These are phyloP conservation scores for Thielaviopsis ethacetica DNA, from an alignment of 2,329 filamentous ascomycete species.

Conservation along the genomic window DNA sequence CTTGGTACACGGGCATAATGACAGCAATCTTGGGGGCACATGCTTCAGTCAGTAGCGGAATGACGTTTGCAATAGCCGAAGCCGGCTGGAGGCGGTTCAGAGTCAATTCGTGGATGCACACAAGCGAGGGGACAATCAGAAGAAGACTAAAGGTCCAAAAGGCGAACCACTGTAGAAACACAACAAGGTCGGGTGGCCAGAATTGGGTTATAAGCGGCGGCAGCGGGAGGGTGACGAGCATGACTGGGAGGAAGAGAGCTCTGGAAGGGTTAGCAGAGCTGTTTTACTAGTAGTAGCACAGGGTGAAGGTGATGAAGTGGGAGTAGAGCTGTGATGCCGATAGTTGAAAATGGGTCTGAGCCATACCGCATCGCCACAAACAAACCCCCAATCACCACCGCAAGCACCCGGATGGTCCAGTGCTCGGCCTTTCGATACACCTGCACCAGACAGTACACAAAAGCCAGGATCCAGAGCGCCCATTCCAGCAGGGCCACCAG, in stretches of 20 bases:
- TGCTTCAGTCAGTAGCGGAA: constrained; percentile 71
- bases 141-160: constrained; percentile 86
- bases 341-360: neutral
- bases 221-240: neutral
- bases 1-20: constrained; percentile 94
- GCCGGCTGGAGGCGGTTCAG: constrained; percentile 61
- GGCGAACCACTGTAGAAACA: constrained; percentile 76
- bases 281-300: too few species aligned
- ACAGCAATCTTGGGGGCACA: constrained; percentile 89
- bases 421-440: constrained; percentile 81
- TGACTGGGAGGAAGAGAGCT: neutral
- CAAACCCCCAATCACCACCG: constrained; percentile 54
- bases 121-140: constrained; percentile 76
- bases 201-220: constrained; percentile 38
- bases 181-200: constrained; percentile 55
- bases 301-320: too few species aligned
- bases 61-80: constrained; percentile 46
- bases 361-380: constrained; percentile 63
- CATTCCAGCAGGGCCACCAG: constrained; percentile 77
- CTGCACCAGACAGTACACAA: constrained; percentile 78
- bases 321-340: too few species aligned
- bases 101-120: constrained; percentile 82
- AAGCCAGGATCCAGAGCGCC: constrained; percentile 88
- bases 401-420: constrained; percentile 64
- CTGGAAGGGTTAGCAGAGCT: neutral